Evolutionary conservation across 2,329 filamentous ascomycete genomes (phyloP), one percentile per base, ranked within the genome.

Genomic region (Pseudodiploospora longispora): DNA sequence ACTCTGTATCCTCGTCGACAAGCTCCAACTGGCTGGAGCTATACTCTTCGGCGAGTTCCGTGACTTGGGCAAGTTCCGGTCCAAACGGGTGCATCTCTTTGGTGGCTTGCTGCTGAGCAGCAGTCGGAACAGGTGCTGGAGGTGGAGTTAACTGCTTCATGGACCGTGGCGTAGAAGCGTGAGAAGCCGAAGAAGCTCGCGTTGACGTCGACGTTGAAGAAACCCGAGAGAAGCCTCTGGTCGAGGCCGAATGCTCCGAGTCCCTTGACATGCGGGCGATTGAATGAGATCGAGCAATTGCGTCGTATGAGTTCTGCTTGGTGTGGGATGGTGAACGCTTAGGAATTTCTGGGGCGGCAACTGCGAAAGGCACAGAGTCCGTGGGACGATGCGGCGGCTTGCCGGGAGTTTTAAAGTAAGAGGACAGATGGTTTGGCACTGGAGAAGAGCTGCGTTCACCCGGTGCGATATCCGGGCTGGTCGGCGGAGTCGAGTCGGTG

Each of bases 1-100:
- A 78, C 52, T 78, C 71, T 56, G 87, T 76, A 41, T 67, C 64
- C 44, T 87, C 85, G 37, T 90, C 83, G 34, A 82, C 67, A 38
- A 80, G 70, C n/a, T 75, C 73, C 47, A 76, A 60, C 50, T 74
- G 67, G 33, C 79, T 74, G 50, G 76, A 74, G 30, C 80, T 73
- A 54, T 88, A 91, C 64, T 96, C 90, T 66, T 97, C 93, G 0
- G 85, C 91, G 10, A 96, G 77, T 65, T 97, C 93, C 42, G 89
- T 88, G 27, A 97, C 87, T 65, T 97, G 85, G 45, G 87, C 88
- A 42, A 97, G 72, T 65, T 98, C 93, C 41, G 84, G 82, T 42
- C 87, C 87, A 57, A 97, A 97, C 0, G 91, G 91, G 61, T 93
- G 80, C 38, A 65, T 55, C 29, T 70, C 63, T 59, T 67, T 64